Evolutionary conservation across 352 stramenopile genomes (phyloP), one percentile per base, ranked within the genome.

Genomic region (Pythium guiyangense): DNA sequence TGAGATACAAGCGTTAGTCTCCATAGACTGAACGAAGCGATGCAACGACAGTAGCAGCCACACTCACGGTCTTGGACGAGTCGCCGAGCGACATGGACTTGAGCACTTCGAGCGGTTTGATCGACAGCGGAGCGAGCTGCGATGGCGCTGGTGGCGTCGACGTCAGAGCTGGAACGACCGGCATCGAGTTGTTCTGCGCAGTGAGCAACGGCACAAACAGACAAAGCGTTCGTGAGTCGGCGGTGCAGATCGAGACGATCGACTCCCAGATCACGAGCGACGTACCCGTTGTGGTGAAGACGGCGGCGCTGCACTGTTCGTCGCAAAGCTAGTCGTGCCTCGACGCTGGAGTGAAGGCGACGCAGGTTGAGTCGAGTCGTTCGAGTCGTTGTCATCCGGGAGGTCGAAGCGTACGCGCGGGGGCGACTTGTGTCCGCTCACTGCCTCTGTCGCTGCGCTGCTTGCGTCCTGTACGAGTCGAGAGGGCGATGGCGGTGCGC

Each of bases 31-130:
- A 22, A 18, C 27, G 46, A 49, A 34, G 29, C 29, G 29, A 8
- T 34, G 29, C n/a, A 48, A 51, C 15, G 6, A 50, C 3, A 40
- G 34, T 27, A n/a, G 43, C 6, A 10, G 0, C n/a, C 8, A 6
- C 26, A 46, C 61, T 22, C n/a, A 59, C 43, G 40, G 42, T 49
- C 39, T 67, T 67, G 35, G 49, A 14, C 18, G 55, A 51, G 15
- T 60, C 43, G 6, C 25, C 27, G 6, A 47, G 39, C 12, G 57
- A 51, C 37, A 52, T 59, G 31, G 46, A 51, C 37, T 64, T 60
- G 42, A 58, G 59, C 15, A 58, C 62, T 45, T 73, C 60, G 1
- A 69, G 42, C 2, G 71, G 49, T 12, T 60, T 59, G 54, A 77
- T 67, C 12, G 57, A 66, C 12, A 74, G 54, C 20, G 49, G 40